Base-by-base conservation (phyloP, 257 asterid genomes). In the Solanum corneliomulleri region DNA sequence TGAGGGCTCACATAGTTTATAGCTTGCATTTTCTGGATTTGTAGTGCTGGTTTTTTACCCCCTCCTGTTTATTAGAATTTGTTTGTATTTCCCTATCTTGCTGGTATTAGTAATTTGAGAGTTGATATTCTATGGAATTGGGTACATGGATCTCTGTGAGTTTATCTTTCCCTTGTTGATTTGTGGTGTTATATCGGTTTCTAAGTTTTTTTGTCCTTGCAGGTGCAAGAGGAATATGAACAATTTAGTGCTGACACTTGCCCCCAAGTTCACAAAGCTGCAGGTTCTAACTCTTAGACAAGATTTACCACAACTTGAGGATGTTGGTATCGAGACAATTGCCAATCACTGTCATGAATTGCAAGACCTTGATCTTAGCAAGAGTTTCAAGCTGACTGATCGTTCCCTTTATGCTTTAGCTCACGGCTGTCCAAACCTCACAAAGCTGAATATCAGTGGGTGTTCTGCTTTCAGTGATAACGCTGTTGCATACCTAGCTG, bases 191-290 rank as follows among this genome's bases (percentile, higher is more conserved):
- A 27, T 78, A 16, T 49, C 10, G 11, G 69, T 5, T 81, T 81
- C 8, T 81, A 31, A 49, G 45, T 21, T 47, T 81, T 12, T n/a
- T 77, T 29, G 21, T 49, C 12, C 16, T 7, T 27, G 33, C 90
- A 97, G 99, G 99, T 97, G 99, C 94, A 94, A 95, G 94, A 96
- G 91, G 91, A 96, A 92, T 91, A 94, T 95, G 99, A 97, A 97
- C 81, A 91, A 87, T 86, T 91, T 97, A 86, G 95, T 93, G 56
- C 93, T 97, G 15, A 91, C 97, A 47, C 90, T 96, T 41, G 93
- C 92, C 21, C 98, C 98, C 64, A 93, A 95, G 88, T 92, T 97
- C 91, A 91, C 98, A 9, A 96, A 94, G 80, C 94, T 97, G 86
- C 95, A 93, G 87, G 92, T 89, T 84, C 93, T 97, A 35, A 87